Evolutionary conservation across 2,329 filamentous ascomycete species (phyloP), one percentile per base, ranked within the genome.

Genomic region (Apiospora rasikravindrae): DNA sequence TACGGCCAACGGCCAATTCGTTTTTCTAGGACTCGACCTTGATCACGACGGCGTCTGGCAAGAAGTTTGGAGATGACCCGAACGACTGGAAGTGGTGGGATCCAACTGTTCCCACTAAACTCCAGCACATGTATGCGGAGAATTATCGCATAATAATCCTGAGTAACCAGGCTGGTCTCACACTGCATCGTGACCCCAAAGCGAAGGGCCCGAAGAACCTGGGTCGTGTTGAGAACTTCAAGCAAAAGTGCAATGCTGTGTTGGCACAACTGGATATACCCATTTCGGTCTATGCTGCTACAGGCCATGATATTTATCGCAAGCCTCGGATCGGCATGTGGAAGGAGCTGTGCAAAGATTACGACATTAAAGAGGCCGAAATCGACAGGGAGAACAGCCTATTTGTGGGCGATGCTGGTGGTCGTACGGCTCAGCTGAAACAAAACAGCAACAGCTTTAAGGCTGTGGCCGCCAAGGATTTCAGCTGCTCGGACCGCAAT

Each of bases 71-170:
- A 2, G 88, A 88, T 69, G 89, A 91, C 75, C 89, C 91, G 0
- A 85, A 86, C 4, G 96, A 98, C 80, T 99, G 96, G 96, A 94
- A 94, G 81, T 99, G 96, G 96, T 98, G 95, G 94, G 85, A 97
- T 80, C 77, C 83, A 19, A 86, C 83, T 24, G 93, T 98, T 0
- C 94, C 94, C 0, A 82, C 81, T 0, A 89, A 85, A 70, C 81
- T 99, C 24, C 89, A 88, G 75, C 84, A 91, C 73, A 85, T 98
- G 1, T 88, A 94, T 77, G 75, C 83, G 8, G 85, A 96, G 76
- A 94, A 91, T 88, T 93, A 93, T 81, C 88, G 88, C 66, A 83
- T 98, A 16, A 88, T 94, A 24, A 89, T 98, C 67, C 83, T 99
- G 69, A 97, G 94, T 74, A 99, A 99, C 81, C 96, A 99, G 82